Percentiles rank a stretch among this genome's conserved stretches.
phyloP scores from a whole-genome alignment of 2,329 filamentous ascomycete species.

The Aaosphaeria pasadenensis region DNA sequence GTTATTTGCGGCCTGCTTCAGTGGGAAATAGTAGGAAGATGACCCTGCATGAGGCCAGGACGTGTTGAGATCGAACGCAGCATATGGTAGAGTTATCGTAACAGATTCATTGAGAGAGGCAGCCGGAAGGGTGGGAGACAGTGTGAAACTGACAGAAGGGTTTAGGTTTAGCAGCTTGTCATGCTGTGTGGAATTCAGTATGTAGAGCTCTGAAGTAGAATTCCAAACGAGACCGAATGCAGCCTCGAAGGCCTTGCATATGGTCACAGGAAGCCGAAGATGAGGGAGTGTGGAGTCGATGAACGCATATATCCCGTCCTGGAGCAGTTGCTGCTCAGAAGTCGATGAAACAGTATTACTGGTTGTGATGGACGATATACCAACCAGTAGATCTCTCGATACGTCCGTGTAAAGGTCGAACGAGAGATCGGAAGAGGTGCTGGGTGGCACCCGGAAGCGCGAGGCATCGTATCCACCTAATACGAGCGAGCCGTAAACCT shows the following conservation, averaged over 20 bases:
- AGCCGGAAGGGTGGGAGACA: slow-evolving; percentile 7
- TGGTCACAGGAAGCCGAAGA: slow-evolving; percentile 23
- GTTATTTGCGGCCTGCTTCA: slow-evolving; percentile 25
- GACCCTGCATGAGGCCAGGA: slow-evolving; percentile 9
- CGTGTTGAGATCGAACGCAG: slow-evolving; percentile 21
- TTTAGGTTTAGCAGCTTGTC: slow-evolving; percentile 19
- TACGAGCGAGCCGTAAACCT: slow-evolving; percentile 28
- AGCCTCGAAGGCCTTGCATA: slow-evolving; percentile 37
- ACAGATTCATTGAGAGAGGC: slow-evolving; percentile 3
- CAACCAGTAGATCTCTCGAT: slow-evolving; percentile 11
- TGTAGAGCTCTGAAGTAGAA: slow-evolving; percentile 27
- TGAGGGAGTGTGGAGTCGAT: slow-evolving; percentile 41
- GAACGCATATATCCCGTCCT: slow-evolving; percentile 8
- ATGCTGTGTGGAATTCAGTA: slow-evolving; percentile 25
- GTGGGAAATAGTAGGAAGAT: slow-evolving; percentile 24
- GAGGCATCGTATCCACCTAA: slow-evolving; percentile 42
- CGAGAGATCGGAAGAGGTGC: slow-evolving; percentile 10
- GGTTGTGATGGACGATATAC: slow-evolving; percentile 12
- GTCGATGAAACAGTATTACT: slow-evolving; percentile 25
- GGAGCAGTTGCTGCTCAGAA: slow-evolving; percentile 10
- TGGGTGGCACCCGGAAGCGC: slow-evolving; percentile 22
- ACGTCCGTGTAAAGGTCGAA: slow-evolving; percentile 16
- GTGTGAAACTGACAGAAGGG: slow-evolving; percentile 24
- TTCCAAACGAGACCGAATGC: slow-evolving; percentile 37
- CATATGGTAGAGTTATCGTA: slow-evolving; percentile 20